phyloP scores from a whole-genome alignment of 352 stramenopile genomes.

The Pythium oligandrum region DNA sequence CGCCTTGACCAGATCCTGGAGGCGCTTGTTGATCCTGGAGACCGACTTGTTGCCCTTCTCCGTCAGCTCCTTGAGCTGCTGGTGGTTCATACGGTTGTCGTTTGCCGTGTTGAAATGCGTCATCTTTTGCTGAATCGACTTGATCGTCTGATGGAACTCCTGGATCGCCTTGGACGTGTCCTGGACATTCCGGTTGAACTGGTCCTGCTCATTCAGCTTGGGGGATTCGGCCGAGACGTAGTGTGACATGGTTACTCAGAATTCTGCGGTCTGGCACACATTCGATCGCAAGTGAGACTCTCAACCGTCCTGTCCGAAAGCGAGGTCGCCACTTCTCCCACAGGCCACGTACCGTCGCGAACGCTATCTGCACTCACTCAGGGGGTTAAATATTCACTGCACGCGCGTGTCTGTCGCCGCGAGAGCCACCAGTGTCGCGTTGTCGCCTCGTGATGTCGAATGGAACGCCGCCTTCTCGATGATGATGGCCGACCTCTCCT shows the following conservation, averaged over 20 bases:
- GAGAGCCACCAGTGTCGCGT: too few relatives aligned
- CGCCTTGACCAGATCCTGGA: conserved; percentile 26
- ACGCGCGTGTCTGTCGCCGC: too few relatives aligned
- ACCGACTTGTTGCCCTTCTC: conserved; percentile 34
- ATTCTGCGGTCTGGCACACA: too few relatives aligned
- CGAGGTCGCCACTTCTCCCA: too few relatives aligned
- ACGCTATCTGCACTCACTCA: too few relatives aligned
- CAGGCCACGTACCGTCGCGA: too few relatives aligned
- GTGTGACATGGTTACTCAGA: conserved; percentile 12
- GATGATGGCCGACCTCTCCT: too few relatives aligned
- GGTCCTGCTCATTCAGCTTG: conserved; percentile 23
- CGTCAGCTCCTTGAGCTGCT: conserved; percentile 33
- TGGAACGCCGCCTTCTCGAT: too few relatives aligned
- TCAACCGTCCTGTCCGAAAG: too few relatives aligned
- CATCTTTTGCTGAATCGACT: conserved; percentile 33
- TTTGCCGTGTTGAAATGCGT: conserved; percentile 26
- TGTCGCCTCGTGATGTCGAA: too few relatives aligned
- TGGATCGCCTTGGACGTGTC: conserved; percentile 29
- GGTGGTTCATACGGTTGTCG: conserved; percentile 34
- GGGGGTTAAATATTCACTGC: too few relatives aligned
- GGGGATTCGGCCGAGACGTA: conserved; percentile 26
- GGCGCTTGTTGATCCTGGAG: conserved; percentile 20
- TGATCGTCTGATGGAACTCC: conserved; percentile 26
- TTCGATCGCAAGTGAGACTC: too few relatives aligned
- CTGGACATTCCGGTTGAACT: conserved; percentile 24